phyloP scores from a whole-genome alignment of 306 rosid species.

The Malus asiatica region DNA sequence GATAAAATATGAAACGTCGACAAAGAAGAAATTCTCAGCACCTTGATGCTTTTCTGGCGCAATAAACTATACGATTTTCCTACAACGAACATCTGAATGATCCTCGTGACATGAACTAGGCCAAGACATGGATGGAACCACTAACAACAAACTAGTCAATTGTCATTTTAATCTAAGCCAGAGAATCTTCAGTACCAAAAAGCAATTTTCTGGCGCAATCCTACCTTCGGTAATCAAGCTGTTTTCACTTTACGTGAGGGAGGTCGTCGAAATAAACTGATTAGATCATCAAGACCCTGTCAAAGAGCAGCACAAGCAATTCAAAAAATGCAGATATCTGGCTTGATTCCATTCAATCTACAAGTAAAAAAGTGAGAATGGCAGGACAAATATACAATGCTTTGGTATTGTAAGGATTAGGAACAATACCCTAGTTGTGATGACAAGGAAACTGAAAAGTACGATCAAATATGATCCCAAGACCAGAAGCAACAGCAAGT shows the following conservation, averaged over 20 bases:
- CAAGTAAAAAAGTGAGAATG: background rate
- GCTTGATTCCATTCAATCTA: background rate
- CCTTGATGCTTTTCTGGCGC: constrained; percentile 3
- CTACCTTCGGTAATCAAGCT: constrained; percentile 30
- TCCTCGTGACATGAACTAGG: constrained; percentile 9
- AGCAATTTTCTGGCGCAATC: background rate
- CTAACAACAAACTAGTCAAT: background rate
- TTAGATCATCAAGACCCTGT: constrained; percentile 96
- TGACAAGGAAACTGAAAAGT: constrained; percentile 58
- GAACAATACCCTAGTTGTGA: constrained; percentile 53
- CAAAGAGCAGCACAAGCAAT: constrained; percentile 2
- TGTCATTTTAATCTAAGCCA: constrained; percentile 17
- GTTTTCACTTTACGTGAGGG: constrained; percentile 95
- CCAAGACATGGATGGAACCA: constrained; percentile 7
- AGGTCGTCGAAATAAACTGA: constrained; percentile 86
- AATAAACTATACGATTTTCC: background rate
- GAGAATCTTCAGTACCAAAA: constrained; percentile 2
- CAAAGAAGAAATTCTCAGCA: constrained; percentile 9
- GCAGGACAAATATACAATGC: background rate
- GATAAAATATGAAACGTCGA: constrained; percentile 1
- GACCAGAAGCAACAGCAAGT: constrained; percentile 85
- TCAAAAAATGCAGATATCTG: background rate
- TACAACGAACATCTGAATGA: background rate
- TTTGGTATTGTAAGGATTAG: background rate
- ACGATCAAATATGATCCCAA: constrained; percentile 56